These are phyloP conservation scores for Melanogaster broomeanus DNA, from an alignment of 768 basidiomycete genomes.

Conservation along the genomic window DNA sequence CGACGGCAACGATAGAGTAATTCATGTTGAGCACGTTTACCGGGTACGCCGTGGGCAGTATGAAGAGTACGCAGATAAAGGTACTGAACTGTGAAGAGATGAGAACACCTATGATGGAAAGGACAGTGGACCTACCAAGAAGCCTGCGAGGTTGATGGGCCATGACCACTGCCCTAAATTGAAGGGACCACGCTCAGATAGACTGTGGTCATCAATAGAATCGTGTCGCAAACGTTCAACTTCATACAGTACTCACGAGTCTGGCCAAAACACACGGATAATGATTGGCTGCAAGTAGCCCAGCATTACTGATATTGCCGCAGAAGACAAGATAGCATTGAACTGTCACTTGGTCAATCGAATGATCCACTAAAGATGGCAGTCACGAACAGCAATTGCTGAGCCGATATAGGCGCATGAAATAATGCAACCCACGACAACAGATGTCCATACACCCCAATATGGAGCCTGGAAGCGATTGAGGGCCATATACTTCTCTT, in stretches of 20 bases:
- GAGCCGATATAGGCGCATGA: conserved; percentile 62
- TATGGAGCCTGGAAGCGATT: conserved; percentile 57
- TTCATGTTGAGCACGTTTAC: too few species aligned
- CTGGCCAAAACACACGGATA: conserved; percentile 59
- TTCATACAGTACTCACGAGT: conserved; percentile 35
- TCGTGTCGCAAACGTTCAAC: neutral
- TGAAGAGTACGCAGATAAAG: conserved; percentile 56
- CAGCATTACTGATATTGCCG: conserved; percentile 58
- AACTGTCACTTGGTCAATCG: conserved; percentile 33
- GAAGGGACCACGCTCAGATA: conserved; percentile 50
- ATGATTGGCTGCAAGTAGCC: conserved; percentile 59
- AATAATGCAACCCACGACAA: conserved; percentile 52
- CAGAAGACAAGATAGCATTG: conserved; percentile 57
- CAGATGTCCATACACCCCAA: conserved; percentile 56
- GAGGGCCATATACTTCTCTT: conserved; percentile 47
- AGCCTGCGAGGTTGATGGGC: conserved; percentile 48
- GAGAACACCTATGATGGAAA: neutral
- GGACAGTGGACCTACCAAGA: too few species aligned
- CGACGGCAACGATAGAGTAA: too few species aligned
- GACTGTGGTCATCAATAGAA: conserved; percentile 27
- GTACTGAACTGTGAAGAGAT: conserved; percentile 42
- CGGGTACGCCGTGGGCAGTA: conserved; percentile 55
- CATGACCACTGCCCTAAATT: conserved; percentile 53
- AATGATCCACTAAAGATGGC: neutral
- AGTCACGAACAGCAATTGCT: conserved; percentile 46